Conservation (phyloP, 768 basidiomycete genomes). For the Lepiota subincarnata region DNA sequence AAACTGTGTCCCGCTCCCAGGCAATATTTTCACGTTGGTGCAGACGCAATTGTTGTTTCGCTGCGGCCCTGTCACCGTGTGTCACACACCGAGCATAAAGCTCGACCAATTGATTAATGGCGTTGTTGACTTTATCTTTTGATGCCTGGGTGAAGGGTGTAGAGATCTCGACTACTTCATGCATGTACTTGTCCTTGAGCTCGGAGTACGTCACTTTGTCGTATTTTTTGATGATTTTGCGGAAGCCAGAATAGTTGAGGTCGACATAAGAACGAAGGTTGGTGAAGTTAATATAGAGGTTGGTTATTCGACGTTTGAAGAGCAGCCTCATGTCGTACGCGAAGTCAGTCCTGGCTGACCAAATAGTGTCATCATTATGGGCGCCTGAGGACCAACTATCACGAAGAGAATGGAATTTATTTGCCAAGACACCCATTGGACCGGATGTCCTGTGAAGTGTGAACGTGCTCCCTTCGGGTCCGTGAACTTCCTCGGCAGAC, state of each 20-base stretch:
- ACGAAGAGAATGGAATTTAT: conserved; percentile 45
- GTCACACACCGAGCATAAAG: conserved; percentile 87
- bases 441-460: conserved; percentile 6
- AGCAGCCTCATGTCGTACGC: conserved; percentile 80
- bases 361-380: conserved; percentile 46
- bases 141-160: conserved; percentile 64
- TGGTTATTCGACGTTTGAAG: conserved; percentile 87
- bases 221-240: conserved; percentile 97
- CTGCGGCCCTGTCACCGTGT: conserved; percentile 59
- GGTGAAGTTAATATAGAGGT: conserved; percentile 70
- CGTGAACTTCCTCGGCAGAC: conserved; percentile 27
- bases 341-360: conserved; percentile 76
- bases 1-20: conserved; percentile 96
- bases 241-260: conserved; percentile 88
- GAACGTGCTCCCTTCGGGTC: conserved; percentile 33
- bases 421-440: conserved; percentile 36
- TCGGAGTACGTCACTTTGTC: conserved; percentile 88
- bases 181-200: conserved; percentile 78
- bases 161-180: conserved; percentile 60
- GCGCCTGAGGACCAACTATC: conserved; percentile 46
- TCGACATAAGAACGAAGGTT: conserved; percentile 85
- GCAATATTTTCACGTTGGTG: conserved; percentile 92
- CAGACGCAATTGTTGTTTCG: conserved; percentile 77
- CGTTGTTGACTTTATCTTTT: conserved; percentile 57
- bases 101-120: conserved; percentile 55